Evolutionary conservation across 176 grass and related monocot genomes (phyloP).

Genomic region (Ampelocalamus luodianensis): DNA sequence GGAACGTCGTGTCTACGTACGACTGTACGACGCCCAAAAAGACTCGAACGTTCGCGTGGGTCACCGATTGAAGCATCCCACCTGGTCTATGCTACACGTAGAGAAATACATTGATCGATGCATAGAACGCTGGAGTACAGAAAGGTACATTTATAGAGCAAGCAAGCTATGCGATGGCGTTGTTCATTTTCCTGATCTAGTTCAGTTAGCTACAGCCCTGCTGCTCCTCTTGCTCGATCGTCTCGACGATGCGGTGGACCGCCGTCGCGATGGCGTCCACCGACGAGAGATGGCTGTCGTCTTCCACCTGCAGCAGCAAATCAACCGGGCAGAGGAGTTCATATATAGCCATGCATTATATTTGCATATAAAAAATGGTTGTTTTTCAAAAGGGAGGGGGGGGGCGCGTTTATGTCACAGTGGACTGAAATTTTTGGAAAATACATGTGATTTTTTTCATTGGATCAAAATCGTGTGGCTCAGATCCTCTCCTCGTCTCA

Average conservation of each 20-base stretch:
- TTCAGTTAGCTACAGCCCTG: conserved; percentile 20
- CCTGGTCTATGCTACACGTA: neutral
- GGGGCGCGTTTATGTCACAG: too few relatives aligned
- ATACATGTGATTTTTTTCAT: too few relatives aligned
- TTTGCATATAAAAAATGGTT: conserved; percentile 1
- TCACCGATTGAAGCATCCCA: neutral
- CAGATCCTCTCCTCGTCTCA: too few relatives aligned
- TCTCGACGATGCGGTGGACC: conserved; percentile 63
- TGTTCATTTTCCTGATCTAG: neutral
- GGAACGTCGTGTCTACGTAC: neutral
- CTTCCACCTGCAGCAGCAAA: conserved; percentile 63
- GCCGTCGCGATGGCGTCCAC: conserved; percentile 67
- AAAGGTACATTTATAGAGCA: neutral
- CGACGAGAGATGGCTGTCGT: conserved; percentile 67
- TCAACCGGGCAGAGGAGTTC: neutral
- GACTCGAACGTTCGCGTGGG: neutral
- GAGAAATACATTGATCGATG: neutral
- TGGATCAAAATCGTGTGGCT: too few relatives aligned
- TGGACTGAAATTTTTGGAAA: too few relatives aligned
- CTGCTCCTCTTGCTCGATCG: conserved; percentile 40
- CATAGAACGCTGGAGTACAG: neutral
- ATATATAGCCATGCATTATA: neutral
- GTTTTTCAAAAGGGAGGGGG: neutral
- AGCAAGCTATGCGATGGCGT: neutral
- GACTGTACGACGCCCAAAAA: neutral